These are phyloP conservation scores for Lachnellula subtilissima DNA, from an alignment of 2,329 filamentous ascomycete species.

Conservation along the genomic window DNA sequence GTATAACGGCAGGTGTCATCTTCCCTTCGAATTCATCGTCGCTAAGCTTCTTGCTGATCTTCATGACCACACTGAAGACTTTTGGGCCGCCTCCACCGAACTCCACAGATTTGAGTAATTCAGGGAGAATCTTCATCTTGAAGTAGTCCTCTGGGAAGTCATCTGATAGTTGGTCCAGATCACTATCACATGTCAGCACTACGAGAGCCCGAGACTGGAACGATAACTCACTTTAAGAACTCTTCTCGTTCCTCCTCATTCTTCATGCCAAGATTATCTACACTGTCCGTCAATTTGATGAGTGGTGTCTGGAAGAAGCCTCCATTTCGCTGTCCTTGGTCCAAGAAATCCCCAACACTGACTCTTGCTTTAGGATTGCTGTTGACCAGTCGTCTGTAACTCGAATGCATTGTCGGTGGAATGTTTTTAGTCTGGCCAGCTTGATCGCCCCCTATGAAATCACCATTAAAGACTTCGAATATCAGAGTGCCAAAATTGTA, in stretches of 20 bases:
- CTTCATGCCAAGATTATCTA: conserved; percentile 90
- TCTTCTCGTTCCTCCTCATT: conserved; percentile 75
- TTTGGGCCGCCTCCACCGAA: conserved; percentile 94
- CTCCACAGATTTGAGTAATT: conserved; percentile 97
- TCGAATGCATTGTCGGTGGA: conserved; percentile 81
- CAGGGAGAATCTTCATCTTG: conserved; percentile 92
- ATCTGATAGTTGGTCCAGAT: conserved; percentile 80
- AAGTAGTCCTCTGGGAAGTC: conserved; percentile 98
- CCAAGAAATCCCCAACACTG: conserved; percentile 79
- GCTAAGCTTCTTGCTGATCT: conserved; percentile 80
- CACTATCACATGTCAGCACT: conserved; percentile 37
- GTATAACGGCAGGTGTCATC: conserved; percentile 79
- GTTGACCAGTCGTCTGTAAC: conserved; percentile 85
- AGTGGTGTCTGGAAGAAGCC: conserved; percentile 91
- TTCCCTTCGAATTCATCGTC: conserved; percentile 84
- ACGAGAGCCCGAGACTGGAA: conserved; percentile 20
- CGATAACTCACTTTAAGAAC: conserved; percentile 61
- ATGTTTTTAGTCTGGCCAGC: conserved; percentile 81
- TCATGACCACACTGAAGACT: conserved; percentile 81
- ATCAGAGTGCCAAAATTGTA: conserved; percentile 82
- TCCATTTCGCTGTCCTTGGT: conserved; percentile 76
- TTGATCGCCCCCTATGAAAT: conserved; percentile 71
- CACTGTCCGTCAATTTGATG: conserved; percentile 86
- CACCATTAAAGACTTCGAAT: conserved; percentile 87
- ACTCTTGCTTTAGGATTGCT: conserved; percentile 84